phyloP scores from a whole-genome alignment of 371 early-diverging fungal species.

The Blakeslea trispora region DNA sequence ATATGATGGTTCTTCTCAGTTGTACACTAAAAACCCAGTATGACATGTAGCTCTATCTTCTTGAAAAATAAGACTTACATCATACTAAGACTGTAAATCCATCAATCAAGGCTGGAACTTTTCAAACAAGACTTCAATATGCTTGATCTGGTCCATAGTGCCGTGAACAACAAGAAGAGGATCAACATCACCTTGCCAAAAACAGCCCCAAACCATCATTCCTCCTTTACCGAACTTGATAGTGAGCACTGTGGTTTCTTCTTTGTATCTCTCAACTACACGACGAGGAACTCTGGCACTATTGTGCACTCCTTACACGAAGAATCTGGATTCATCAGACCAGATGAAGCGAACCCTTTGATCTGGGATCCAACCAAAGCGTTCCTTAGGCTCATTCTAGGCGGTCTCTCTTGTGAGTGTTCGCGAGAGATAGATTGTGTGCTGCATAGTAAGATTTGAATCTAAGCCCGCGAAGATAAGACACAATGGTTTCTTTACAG shows the following conservation, averaged over 20 bases:
- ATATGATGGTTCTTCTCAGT: neutral
- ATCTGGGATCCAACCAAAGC: neutral
- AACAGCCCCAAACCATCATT: neutral
- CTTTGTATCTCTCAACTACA: neutral
- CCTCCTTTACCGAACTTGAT: neutral
- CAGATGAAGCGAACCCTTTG: neutral
- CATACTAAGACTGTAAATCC: neutral
- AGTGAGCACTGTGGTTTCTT: neutral
- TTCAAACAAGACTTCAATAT: neutral
- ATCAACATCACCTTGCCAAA: neutral
- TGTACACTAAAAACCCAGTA: neutral
- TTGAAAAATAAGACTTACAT: neutral
- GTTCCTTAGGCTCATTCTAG: neutral
- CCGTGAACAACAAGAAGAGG: neutral
- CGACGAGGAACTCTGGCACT: neutral
- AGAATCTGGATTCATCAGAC: slow-evolving; percentile 1
- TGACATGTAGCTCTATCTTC: neutral
- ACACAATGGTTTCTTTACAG: neutral
- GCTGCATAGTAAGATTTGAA: neutral
- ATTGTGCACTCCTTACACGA: neutral
- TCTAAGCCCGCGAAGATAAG: neutral
- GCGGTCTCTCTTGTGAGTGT: neutral
- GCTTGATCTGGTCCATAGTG: neutral
- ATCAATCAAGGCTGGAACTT: neutral
- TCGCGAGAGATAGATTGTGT: neutral